phyloP scores from a whole-genome alignment of 2,329 filamentous ascomycete genomes.

The Ophiostoma australiae region DNA sequence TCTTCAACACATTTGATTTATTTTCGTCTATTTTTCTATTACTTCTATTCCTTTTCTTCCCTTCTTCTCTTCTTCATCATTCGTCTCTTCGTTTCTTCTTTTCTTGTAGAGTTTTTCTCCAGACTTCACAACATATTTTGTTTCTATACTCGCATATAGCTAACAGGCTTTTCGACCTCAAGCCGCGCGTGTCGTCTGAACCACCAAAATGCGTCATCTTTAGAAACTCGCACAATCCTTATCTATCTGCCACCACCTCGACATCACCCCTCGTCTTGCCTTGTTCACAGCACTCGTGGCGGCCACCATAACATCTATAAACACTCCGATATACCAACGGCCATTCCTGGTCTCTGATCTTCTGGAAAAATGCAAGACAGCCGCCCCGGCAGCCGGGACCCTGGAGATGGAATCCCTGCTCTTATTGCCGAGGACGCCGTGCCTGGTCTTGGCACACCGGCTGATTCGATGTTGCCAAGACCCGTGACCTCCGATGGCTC shows the following conservation, averaged over 20 bases:
- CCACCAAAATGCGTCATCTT: constrained; percentile 11
- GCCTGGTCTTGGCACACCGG: constrained; percentile 11
- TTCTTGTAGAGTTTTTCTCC: background rate
- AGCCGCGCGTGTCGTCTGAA: background rate
- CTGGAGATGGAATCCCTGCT: background rate
- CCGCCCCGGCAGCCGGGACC: background rate
- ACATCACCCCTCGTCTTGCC: background rate
- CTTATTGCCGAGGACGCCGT: constrained; percentile 9
- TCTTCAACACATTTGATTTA: background rate
- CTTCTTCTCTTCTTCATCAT: background rate
- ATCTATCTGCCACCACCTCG: background rate
- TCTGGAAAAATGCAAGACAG: constrained; percentile 7
- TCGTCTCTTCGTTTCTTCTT: background rate
- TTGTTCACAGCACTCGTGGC: background rate
- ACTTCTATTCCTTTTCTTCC: background rate
- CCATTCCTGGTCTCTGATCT: background rate
- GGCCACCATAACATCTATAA: background rate
- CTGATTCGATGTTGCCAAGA: constrained; percentile 16
- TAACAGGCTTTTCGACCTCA: background rate
- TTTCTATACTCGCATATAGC: background rate
- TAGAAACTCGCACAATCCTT: background rate
- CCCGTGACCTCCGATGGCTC: background rate
- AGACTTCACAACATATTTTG: background rate
- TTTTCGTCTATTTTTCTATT: background rate
- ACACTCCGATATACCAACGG: background rate